Evolutionary conservation across 148 eudicot species (phyloP).

Genomic region (Silene conica): DNA sequence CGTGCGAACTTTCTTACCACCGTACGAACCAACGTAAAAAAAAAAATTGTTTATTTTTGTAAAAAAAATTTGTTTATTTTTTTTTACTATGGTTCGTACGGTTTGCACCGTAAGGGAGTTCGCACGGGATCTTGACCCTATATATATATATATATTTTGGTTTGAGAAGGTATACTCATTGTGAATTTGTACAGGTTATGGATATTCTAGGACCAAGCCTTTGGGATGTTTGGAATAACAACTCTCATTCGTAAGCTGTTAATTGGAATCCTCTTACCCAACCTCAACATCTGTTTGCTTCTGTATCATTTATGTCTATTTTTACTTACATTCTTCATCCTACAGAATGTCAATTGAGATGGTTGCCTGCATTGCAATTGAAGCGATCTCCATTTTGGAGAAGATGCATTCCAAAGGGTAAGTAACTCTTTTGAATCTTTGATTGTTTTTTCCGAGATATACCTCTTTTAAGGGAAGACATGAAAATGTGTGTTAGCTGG

Average conservation of each 20-base stretch:
- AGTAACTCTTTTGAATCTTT: slow-evolving; percentile 3
- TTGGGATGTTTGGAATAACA: slow-evolving; percentile 94
- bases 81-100: no score
- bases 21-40: no score
- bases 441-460: not conserved
- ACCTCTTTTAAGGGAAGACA: not conserved
- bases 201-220: slow-evolving; percentile 97
- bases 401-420: slow-evolving; percentile 91
- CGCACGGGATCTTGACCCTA: no score
- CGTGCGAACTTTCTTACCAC: no score
- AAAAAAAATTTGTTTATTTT: no score
- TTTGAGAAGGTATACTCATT: not conserved
- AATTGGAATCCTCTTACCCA: not conserved
- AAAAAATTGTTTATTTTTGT: no score
- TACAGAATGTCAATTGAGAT: slow-evolving; percentile 86
- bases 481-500: not conserved
- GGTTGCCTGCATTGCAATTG: slow-evolving; percentile 96
- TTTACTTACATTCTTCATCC: not conserved
- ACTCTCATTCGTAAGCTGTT: slow-evolving; percentile 58
- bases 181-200: slow-evolving; percentile 61
- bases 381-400: slow-evolving; percentile 87
- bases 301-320: not conserved
- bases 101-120: no score
- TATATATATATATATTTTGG: not conserved
- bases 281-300: not conserved